Evolutionary conservation across 495 filamentous ascomycete species (phyloP), one percentile per base, ranked within the genome.

Genomic region (Penicillium herquei): DNA sequence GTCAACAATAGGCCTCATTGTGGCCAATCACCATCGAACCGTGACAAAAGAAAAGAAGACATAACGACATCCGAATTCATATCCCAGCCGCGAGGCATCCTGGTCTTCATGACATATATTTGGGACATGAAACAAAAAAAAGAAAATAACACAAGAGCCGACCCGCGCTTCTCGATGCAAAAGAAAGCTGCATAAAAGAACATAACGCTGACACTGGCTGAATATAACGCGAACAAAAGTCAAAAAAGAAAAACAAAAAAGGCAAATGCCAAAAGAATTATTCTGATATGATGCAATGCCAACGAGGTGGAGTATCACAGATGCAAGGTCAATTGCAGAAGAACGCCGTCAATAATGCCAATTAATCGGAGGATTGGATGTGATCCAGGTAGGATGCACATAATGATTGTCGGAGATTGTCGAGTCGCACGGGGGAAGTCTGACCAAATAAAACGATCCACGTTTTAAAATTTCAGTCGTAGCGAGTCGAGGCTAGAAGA

Each of bases 21-120:
- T 49, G 31, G 12, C 47, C 59, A 51, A n/a, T 51, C 54, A 26
- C 63, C 33, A 50, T 62, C 63, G 59, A 70, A 52, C 62, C 65
- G 65, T 68, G 68, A 71, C 70, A 58, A 61, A n/a, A 59, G 61
- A 74, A 78, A 74, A 63, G 51, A 56, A 75, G 63, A 55, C 53
- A 54, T 66, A 63, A 66, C 55, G 52, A 55, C 73, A 72, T 80
- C 77, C 76, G 69, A 71, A 66, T 75, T 66, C 75, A 74, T 81
- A 76, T 74, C 70, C 74, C 72, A 63, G 81, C 82, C 82, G 81
- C 70, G 82, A 81, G 81, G 81, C 81, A 73, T 79, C 75, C 76
- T 74, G 66, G 69, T 84, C 78, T 82, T 83, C 68, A 77, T 80
- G 74, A 75, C 68, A 71, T 77, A 77, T 74, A 76, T 66, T 63